Conservation (phyloP, 768 basidiomycete species). For the Wakefieldia striispora region DNA sequence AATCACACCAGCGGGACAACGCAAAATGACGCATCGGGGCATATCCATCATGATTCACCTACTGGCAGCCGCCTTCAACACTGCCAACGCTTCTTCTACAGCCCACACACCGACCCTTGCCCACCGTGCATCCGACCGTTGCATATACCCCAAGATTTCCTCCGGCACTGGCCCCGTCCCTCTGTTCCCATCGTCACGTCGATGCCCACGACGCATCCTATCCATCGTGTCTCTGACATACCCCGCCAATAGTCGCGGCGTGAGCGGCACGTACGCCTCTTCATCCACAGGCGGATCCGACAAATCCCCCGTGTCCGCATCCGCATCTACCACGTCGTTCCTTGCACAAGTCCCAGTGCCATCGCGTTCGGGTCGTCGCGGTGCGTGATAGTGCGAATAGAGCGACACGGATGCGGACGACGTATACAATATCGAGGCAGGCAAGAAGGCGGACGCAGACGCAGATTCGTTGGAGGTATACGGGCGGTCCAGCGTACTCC, state of each 20-base stretch:
- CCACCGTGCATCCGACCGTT: conserved; percentile 61
- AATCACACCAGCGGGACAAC: too few species aligned
- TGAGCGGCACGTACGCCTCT: conserved; percentile 61
- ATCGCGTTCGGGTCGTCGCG: conserved; percentile 5
- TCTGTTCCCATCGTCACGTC: conserved; percentile 9
- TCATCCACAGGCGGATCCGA: conserved; percentile 64
- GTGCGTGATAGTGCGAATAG: conserved; percentile 26
- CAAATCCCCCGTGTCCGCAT: conserved; percentile 40
- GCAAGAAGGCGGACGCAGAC: conserved; percentile 16
- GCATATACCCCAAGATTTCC: conserved; percentile 46
- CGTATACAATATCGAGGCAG: conserved; percentile 18
- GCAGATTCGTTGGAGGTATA: not conserved
- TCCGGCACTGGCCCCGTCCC: conserved; percentile 34
- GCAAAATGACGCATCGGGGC: too few species aligned
- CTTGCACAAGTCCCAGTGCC: conserved; percentile 11
- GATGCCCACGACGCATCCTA: conserved; percentile 25
- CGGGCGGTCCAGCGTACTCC: too few species aligned
- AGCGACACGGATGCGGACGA: conserved; percentile 21
- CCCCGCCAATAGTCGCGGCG: conserved; percentile 46
- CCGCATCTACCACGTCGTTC: conserved; percentile 33
- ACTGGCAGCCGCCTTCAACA: too few species aligned
- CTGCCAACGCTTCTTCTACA: conserved; percentile 57
- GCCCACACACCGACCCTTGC: conserved; percentile 60
- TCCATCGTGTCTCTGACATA: conserved; percentile 47
- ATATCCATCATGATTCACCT: too few species aligned